Evolutionary conservation across 2,329 filamentous ascomycete genomes (phyloP).

Genomic region (Thyridium curvatum): DNA sequence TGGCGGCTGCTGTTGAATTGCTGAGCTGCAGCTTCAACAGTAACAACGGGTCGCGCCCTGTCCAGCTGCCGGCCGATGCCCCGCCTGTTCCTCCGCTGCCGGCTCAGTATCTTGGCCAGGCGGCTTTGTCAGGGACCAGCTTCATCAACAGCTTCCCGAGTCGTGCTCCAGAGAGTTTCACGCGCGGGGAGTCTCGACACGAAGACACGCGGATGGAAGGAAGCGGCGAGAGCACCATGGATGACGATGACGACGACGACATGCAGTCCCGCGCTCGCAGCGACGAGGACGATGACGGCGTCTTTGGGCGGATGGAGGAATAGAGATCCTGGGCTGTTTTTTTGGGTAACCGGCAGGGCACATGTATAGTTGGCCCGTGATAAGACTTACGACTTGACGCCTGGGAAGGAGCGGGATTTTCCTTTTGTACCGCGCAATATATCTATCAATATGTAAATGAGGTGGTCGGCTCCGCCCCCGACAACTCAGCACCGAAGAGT

Average conservation of each 20-base stretch:
- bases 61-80: conserved; percentile 61
- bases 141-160: conserved; percentile 59
- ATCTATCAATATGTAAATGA: conserved; percentile 32
- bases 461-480: conserved; percentile 58
- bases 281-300: conserved; percentile 89
- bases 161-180: conserved; percentile 59
- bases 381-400: conserved; percentile 16
- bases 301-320: conserved; percentile 96
- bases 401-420: conserved; percentile 17
- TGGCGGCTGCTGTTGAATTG: conserved; percentile 85
- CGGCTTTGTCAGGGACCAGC: conserved; percentile 51
- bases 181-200: conserved; percentile 46
- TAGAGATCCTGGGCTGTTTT: conserved; percentile 30
- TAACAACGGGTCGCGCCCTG: conserved; percentile 56
- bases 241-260: conserved; percentile 64
- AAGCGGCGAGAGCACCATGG: conserved; percentile 54
- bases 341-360: background rate
- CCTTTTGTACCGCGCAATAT: conserved; percentile 44
- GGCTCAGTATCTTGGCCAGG: conserved; percentile 63
- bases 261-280: conserved; percentile 55
- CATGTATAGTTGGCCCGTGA: too few relatives aligned
- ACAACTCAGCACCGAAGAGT: conserved; percentile 64
- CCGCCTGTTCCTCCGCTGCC: conserved; percentile 87
- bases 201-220: conserved; percentile 64
- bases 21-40: conserved; percentile 90